phyloP scores from a whole-genome alignment of 2,329 filamentous ascomycete genomes.

The Penicillium sp. region DNA sequence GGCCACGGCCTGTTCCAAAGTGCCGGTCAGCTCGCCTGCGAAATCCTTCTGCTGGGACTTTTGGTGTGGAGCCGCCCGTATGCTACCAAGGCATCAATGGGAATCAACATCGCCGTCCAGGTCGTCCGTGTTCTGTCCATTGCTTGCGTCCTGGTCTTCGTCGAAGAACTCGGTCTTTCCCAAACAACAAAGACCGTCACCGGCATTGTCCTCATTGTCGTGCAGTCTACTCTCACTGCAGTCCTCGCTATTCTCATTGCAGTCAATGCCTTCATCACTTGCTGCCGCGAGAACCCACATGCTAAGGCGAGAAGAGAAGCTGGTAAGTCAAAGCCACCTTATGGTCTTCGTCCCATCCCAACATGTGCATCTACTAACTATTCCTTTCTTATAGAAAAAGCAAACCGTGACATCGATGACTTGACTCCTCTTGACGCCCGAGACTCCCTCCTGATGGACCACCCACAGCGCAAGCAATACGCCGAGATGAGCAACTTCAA shows the following conservation, averaged over 20 bases:
- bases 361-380: conserved; percentile 14
- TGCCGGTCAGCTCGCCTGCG: conserved; percentile 74
- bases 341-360: conserved; percentile 8
- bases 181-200: conserved; percentile 93
- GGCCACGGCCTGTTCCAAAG: conserved; percentile 82
- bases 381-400: conserved; percentile 60
- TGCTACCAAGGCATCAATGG: conserved; percentile 79
- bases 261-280: conserved; percentile 81
- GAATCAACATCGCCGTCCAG: conserved; percentile 92
- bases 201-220: conserved; percentile 86
- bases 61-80: conserved; percentile 84
- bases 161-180: conserved; percentile 83
- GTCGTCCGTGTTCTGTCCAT: conserved; percentile 85
- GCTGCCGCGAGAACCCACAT: conserved; percentile 85
- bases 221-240: conserved; percentile 81
- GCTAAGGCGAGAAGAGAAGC: conserved; percentile 82
- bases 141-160: conserved; percentile 84
- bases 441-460: conserved; percentile 64
- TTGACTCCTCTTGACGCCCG: conserved; percentile 84
- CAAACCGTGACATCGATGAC: conserved; percentile 71
- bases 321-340: conserved; percentile 57
- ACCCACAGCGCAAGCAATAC: conserved; percentile 39
- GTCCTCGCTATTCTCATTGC: conserved; percentile 81
- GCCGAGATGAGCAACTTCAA: conserved; percentile 43
- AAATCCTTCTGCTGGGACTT: conserved; percentile 72